Evolutionary conservation across 345 rosid species (phyloP).

Genomic region (Chamaenerion angustifolium): DNA sequence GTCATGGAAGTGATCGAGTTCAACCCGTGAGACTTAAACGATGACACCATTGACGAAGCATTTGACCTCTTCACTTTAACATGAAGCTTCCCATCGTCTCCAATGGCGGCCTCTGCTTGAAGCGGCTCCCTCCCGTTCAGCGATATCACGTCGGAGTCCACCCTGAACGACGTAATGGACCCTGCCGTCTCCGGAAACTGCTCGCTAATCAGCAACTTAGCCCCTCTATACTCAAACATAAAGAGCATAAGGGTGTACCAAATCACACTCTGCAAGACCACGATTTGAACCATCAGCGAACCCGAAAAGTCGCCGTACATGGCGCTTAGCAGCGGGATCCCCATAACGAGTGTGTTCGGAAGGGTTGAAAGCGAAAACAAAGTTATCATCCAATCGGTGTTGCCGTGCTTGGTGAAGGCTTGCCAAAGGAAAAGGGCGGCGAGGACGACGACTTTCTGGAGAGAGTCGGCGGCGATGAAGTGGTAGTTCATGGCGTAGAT

Average conservation of each 20-base stretch:
- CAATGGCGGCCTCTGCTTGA: conserved; percentile 70
- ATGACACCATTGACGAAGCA: conserved; percentile 51
- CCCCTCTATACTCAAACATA: conserved; percentile 72
- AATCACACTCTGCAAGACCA: conserved; percentile 64
- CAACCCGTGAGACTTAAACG: conserved; percentile 47
- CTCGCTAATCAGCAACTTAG: conserved; percentile 55
- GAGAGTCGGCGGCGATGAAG: conserved; percentile 72
- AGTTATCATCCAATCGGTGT: conserved; percentile 72
- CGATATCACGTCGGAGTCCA: conserved; percentile 68
- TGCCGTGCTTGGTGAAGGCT: conserved; percentile 35
- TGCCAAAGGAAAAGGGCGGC: conserved; percentile 62
- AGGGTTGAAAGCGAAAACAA: conserved; percentile 68
- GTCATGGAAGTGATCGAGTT: conserved; percentile 41
- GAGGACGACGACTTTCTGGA: conserved; percentile 62
- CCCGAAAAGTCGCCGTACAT: conserved; percentile 81
- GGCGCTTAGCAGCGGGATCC: conserved; percentile 67
- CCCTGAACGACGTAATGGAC: conserved; percentile 60
- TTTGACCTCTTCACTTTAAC: conserved; percentile 48
- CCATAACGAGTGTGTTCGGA: conserved; percentile 81
- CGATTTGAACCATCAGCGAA: conserved; percentile 65
- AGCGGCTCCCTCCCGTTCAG: conserved; percentile 65
- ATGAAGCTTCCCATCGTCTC: conserved; percentile 74
- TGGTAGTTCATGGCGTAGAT: conserved; percentile 72
- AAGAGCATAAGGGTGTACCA: conserved; percentile 82
- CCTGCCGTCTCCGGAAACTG: conserved; percentile 80